Conservation (phyloP, 495 filamentous ascomycete species). For the Zalerion maritima region DNA sequence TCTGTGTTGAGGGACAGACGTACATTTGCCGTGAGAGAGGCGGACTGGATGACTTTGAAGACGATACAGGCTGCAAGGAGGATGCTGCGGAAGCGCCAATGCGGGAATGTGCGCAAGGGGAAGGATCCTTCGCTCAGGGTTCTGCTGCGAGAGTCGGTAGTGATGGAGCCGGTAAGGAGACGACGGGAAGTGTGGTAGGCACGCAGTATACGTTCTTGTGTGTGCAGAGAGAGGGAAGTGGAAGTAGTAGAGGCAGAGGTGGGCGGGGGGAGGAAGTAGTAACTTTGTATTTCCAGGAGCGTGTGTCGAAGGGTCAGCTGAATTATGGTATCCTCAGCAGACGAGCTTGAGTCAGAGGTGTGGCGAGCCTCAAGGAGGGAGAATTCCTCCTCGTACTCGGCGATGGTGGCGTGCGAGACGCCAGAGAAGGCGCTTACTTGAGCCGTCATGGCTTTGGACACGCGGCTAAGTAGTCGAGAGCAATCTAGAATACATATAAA, state of each 20-base stretch:
- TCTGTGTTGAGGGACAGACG: too few species aligned
- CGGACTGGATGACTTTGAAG: slow-evolving; percentile 23
- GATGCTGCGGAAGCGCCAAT: slow-evolving; percentile 26
- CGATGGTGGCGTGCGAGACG: background rate
- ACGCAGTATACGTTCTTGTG: slow-evolving; percentile 21
- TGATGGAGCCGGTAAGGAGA: slow-evolving; percentile 15
- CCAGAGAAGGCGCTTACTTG: slow-evolving; percentile 13
- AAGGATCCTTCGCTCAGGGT: slow-evolving; percentile 18
- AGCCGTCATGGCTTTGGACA: slow-evolving; percentile 27
- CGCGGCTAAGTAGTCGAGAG: slow-evolving; percentile 23
- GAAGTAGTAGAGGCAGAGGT: too few species aligned
- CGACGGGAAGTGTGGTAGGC: slow-evolving; percentile 24
- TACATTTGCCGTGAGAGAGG: too few species aligned
- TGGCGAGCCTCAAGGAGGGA: background rate
- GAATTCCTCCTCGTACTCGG: too few species aligned
- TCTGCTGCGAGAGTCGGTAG: too few species aligned
- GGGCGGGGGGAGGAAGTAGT: slow-evolving; percentile 28
- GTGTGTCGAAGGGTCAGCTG: slow-evolving; percentile 25
- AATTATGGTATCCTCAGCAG: background rate
- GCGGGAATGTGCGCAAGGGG: slow-evolving; percentile 24
- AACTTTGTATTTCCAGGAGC: slow-evolving; percentile 28
- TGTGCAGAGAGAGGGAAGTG: too few species aligned
- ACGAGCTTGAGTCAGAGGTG: background rate
- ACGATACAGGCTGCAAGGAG: slow-evolving; percentile 21
- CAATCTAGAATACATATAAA: slow-evolving; percentile 27